Evolutionary conservation across 352 stramenopile species (phyloP), one percentile per base, ranked within the genome.

Genomic region (Halophytophthora batemanensis): DNA sequence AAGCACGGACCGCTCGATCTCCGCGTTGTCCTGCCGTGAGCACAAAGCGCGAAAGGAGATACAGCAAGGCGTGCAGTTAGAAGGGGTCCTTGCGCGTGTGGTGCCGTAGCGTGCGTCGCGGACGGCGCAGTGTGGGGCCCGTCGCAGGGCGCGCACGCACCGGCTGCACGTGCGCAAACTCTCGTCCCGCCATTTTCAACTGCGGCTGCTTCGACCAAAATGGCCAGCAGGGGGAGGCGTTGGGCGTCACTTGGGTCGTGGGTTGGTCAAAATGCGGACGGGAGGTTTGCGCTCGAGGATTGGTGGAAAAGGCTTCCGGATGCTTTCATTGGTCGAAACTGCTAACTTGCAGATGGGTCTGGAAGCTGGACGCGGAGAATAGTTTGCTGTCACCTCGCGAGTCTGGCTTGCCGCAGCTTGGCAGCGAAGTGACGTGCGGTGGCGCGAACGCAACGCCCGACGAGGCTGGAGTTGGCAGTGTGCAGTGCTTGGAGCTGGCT

Each of bases 1-100:
- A 36, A 92, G 69, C 53, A 92, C 70, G 6, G 82, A 84, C 15
- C 82, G 78, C 70, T 92, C 82, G 40, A 92, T 84, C 53, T 92
- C 82, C 10, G 82, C 79, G 78, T 92, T 92, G 67, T 92, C 82
- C 81, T 92, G 52, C 18, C 19, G 28, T 14, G 34, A 23, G n/a
- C 19, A 35, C 29, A 35, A 6, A 35, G 13, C 29, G 29, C 29
- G 29, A 35, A 40, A 45, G 40, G 2, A 18, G 7, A 28, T 25
- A 19, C 22, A 49, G 15, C 8, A 29, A 45, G 45, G 17, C 21
- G 45, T 28, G 28, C 3, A 50, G 43, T 58, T 49, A 64, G 41
- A 48, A 0, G 15, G 17, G n/a, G 2, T 3, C 12, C 3, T 50
- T 53, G 18, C 19, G 41, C n/a, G n/a, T n/a, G n/a, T n/a, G n/a